These are phyloP conservation scores for Chlamydomonas sphaeroides DNA, from an alignment of 139 green algal species.

Conservation along the genomic window DNA sequence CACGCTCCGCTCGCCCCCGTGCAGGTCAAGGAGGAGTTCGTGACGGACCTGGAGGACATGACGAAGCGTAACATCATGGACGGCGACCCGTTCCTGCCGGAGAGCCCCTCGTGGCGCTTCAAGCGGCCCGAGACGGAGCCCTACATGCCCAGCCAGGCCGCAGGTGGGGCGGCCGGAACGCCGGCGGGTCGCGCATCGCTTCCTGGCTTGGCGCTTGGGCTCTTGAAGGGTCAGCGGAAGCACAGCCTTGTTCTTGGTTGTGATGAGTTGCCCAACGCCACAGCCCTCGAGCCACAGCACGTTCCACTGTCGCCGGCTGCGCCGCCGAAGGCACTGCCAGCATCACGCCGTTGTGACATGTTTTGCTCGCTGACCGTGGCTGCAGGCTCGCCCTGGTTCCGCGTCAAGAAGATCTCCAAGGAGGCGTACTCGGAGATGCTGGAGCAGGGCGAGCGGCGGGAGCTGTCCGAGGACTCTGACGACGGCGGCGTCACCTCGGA, in stretches of 20 bases:
- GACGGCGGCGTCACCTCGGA: no score
- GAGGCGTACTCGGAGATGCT: conserved; percentile 70
- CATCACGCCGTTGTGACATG: no score
- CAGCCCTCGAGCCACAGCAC: no score
- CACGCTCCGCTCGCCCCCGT: background rate
- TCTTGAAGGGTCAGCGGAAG: no score
- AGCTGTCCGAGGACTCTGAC: background rate
- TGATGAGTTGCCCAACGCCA: no score
- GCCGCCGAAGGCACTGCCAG: no score
- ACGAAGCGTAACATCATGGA: conserved; percentile 66
- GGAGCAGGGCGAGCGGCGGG: conserved; percentile 24
- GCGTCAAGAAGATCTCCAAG: conserved; percentile 55
- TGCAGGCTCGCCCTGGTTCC: conserved; percentile 62
- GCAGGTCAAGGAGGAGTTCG: conserved; percentile 59
- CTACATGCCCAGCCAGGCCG: conserved; percentile 60
- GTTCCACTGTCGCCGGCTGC: no score
- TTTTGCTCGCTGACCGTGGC: no score
- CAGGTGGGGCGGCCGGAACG: no score
- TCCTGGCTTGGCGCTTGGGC: no score
- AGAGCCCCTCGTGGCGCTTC: conserved; percentile 56
- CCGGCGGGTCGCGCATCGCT: no score
- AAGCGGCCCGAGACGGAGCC: conserved; percentile 56
- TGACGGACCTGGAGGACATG: conserved; percentile 59
- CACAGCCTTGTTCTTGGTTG: no score
- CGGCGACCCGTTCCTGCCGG: conserved; percentile 61